Evolutionary conservation across 257 asterid species (phyloP), one percentile per base, ranked within the genome.

Genomic region (Paraleonurus japonicus): DNA sequence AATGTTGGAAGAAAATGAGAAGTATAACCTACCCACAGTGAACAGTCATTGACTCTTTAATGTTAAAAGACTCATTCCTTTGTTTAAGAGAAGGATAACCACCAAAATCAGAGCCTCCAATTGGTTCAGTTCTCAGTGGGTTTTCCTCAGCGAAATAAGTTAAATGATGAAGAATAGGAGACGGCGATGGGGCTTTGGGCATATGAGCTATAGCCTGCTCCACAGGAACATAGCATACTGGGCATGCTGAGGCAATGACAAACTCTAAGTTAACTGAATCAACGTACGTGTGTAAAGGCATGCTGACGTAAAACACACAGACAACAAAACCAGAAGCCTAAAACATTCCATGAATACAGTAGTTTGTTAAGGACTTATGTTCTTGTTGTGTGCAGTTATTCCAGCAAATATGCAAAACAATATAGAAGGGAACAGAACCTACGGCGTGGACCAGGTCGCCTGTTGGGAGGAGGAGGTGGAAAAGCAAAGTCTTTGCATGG

Each of bases 391-490:
- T 33, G 62, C 59, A 70, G 30, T 50, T 43, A 37, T 58, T 24
- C 68, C 28, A 69, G 28, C 23, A 76, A 43, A 61, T 37, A 28
- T 48, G 37, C 22, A 78, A 57, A 5, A 37, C 19, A 23, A 68
- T 41, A 67, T 45, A 28, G 48, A 62, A 66, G 69, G 66, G 57
- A 66, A 65, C 27, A 66, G 27, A 76, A 89, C 98, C 86, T 87
- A 95, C 99, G 95, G 28, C 99, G 92, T 61, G 99, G 99, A 65
- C 99, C 99, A 70, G 79, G 78, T 45, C 96, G 89, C 81, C 90
- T 88, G 30, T 76, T 59, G 19, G 97, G 92, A 70, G 98, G 97
- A 30, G 96, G 96, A 80, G 96, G 94, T 20, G 96, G 89, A 62
- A 87, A 88, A 66, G 92, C 90, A 68, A 95, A 89, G 72, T 50